Evolutionary conservation across 2,329 filamentous ascomycete genomes (phyloP).

Genomic region (Mollisiaceae sp.): DNA sequence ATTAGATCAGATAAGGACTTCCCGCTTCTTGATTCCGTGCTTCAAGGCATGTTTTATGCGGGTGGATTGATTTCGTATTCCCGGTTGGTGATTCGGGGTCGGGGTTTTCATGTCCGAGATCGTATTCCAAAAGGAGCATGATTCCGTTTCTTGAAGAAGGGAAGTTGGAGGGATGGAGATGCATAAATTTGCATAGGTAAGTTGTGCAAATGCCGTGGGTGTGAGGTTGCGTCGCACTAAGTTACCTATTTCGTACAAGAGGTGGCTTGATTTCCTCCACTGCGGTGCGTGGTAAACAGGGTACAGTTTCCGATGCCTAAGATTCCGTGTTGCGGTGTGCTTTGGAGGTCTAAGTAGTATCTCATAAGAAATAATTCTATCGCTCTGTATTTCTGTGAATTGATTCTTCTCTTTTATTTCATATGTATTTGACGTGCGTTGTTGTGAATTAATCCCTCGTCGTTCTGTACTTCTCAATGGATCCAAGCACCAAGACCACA

Average conservation of each 20-base stretch:
- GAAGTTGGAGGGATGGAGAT: not conserved
- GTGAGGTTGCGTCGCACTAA: not conserved
- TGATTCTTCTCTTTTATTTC: not conserved
- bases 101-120: not conserved
- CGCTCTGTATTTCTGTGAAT: not conserved
- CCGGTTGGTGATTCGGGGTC: no score
- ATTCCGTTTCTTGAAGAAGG: not conserved
- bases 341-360: not conserved
- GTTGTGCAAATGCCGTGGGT: not conserved
- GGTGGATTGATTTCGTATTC: no score
- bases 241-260: no score
- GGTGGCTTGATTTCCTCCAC: not conserved
- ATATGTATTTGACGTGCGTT: not conserved
- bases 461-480: not conserved
- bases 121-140: not conserved
- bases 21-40: not conserved
- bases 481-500: constrained; percentile 7
- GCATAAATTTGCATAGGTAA: constrained; percentile 7
- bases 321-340: not conserved
- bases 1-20: constrained; percentile 3
- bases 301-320: constrained; percentile 4
- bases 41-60: no score
- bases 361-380: not conserved
- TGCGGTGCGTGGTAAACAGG: constrained; percentile 7
- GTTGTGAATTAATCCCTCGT: not conserved